These are phyloP conservation scores for Clavariopsis aquatica DNA, from an alignment of 495 filamentous ascomycete species.

Conservation along the genomic window DNA sequence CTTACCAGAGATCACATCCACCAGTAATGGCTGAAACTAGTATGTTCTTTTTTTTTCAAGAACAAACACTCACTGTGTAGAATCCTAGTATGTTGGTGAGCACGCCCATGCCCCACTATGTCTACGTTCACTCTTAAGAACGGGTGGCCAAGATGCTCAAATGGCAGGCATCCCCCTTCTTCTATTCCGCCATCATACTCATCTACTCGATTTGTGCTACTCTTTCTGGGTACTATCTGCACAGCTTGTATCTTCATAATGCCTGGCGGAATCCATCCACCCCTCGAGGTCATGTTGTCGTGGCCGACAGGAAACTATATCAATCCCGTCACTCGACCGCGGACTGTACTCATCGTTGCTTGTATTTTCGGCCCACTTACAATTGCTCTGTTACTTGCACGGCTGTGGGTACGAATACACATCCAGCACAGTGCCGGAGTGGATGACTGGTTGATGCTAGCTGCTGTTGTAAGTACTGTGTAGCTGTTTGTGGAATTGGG, in stretches of 20 bases:
- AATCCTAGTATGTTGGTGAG: too few species aligned
- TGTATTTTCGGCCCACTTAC: conserved; percentile 18
- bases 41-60: too few species aligned
- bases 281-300: conserved; percentile 23
- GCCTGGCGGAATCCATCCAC: conserved; percentile 30
- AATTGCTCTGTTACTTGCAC: conserved; percentile 13
- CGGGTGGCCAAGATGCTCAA: background rate
- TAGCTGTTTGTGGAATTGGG: too few species aligned
- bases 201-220: background rate
- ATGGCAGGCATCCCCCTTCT: conserved; percentile 17
- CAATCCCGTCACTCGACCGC: conserved; percentile 14
- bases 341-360: conserved; percentile 14
- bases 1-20: too few species aligned
- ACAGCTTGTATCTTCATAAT: conserved; percentile 7
- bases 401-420: conserved; percentile 25
- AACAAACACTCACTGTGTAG: too few species aligned
- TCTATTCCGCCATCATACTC: conserved; percentile 2
- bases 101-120: too few species aligned
- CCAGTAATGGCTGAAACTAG: too few species aligned
- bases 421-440: conserved; percentile 28
- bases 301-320: conserved; percentile 29
- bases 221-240: background rate
- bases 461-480: conserved; percentile 28
- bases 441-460: conserved; percentile 33
- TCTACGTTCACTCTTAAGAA: too few species aligned